These are phyloP conservation scores for Podospora bellae-mahoneyi DNA, from an alignment of 495 filamentous ascomycete genomes.

Conservation along the genomic window DNA sequence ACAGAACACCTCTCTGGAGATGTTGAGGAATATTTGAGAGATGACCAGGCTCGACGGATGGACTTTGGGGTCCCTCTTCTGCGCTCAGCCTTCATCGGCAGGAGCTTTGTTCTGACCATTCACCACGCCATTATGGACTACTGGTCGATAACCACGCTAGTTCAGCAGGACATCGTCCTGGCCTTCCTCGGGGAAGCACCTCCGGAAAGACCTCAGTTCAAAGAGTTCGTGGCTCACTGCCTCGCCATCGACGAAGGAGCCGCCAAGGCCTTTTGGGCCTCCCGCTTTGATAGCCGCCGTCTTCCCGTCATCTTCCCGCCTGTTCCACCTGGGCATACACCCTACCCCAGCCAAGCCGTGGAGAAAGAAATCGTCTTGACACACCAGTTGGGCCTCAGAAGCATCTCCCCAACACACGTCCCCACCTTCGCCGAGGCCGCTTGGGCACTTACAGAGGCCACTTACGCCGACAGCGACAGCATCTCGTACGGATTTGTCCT, in stretches of 20 bases:
- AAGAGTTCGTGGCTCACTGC: background rate
- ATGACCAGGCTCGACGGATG: background rate
- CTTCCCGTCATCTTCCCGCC: background rate
- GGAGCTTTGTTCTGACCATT: conserved; percentile 1
- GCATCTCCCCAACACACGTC: background rate
- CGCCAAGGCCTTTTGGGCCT: background rate
- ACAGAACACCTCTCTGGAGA: background rate
- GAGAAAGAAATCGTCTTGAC: background rate
- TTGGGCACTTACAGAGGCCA: background rate
- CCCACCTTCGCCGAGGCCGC: background rate
- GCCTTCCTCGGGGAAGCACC: background rate
- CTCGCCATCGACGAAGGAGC: conserved; percentile 6
- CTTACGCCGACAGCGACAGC: conserved; percentile 3
- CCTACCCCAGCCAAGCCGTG: background rate
- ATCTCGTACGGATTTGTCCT: background rate
- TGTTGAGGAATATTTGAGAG: background rate
- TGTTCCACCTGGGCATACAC: background rate
- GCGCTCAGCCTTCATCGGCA: background rate
- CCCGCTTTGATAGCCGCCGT: background rate
- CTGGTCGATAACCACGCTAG: conserved; percentile 1
- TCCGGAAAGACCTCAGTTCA: background rate
- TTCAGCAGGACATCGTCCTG: background rate
- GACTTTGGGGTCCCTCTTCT: background rate
- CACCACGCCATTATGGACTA: conserved; percentile 6
- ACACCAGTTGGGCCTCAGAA: background rate